A percentile compares a stretch with the other conserved stretches of the same genome.
phyloP scores from a whole-genome alignment of 305 asterid genomes.

The Fraxinus baroniana region DNA sequence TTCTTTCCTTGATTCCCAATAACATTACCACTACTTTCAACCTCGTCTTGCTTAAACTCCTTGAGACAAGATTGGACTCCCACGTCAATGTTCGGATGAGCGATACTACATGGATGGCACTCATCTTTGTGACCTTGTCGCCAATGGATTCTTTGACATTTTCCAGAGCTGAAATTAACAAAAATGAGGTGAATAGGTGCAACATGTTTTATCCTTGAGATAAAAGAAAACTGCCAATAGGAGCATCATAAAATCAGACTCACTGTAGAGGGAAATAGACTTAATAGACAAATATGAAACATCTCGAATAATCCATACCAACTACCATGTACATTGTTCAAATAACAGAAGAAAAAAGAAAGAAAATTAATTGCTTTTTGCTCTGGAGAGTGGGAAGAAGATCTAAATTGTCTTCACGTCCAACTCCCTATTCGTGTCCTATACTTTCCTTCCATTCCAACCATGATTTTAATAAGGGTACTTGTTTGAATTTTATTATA shows the following conservation, averaged over 20 bases:
- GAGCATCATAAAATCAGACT: background rate
- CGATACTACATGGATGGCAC: conserved; percentile 46
- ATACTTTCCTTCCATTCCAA: background rate
- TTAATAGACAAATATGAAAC: background rate
- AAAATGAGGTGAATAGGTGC: conserved; percentile 10
- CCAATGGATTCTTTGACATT: conserved; percentile 82
- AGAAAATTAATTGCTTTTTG: background rate
- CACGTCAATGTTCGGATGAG: conserved; percentile 30
- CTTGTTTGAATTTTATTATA: too few species aligned
- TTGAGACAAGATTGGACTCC: conserved; percentile 29
- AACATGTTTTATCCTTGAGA: background rate
- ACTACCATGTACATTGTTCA: background rate
- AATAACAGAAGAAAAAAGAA: background rate
- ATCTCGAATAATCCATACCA: background rate
- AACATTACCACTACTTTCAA: conserved; percentile 27
- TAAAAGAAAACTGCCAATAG: background rate
- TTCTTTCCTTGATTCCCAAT: conserved; percentile 30
- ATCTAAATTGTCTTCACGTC: background rate
- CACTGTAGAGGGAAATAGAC: background rate
- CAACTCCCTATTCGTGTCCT: background rate
- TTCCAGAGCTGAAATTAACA: conserved; percentile 60
- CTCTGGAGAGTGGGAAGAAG: background rate
- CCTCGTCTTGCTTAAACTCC: conserved; percentile 33
- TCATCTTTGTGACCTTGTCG: conserved; percentile 80
- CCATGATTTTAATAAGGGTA: background rate